phyloP scores from a whole-genome alignment of 192 early-diverging fungal genomes.

The Entophlyctis luteolus region DNA sequence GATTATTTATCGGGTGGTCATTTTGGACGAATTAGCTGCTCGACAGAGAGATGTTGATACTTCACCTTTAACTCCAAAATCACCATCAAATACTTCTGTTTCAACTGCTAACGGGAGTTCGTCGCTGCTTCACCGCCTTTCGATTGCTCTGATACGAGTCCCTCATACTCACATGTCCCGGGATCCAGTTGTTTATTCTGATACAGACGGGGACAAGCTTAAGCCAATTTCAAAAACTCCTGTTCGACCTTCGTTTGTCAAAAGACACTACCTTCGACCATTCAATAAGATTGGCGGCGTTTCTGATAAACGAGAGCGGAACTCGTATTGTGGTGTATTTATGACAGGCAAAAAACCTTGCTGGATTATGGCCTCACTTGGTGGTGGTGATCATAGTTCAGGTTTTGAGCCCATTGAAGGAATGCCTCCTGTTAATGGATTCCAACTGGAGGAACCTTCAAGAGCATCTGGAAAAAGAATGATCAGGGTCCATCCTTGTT shows the following conservation, averaged over 20 bases:
- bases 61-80: too few relatives aligned
- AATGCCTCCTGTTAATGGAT: slow-evolving; percentile 2
- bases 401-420: slow-evolving; percentile 33
- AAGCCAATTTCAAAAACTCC: slow-evolving; percentile 26
- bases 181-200: slow-evolving; percentile 37
- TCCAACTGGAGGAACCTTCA: slow-evolving; percentile 25
- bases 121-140: slow-evolving; percentile 49
- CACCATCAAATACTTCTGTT: slow-evolving; percentile 1
- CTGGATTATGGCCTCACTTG: slow-evolving; percentile 62
- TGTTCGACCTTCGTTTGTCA: slow-evolving; percentile 24
- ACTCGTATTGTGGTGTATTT: slow-evolving; percentile 66
- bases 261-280: slow-evolving; percentile 35
- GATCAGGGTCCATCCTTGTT: slow-evolving; percentile 69
- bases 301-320: neutral
- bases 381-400: neutral
- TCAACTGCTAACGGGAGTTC: neutral
- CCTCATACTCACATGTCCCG: slow-evolving; percentile 62
- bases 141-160: slow-evolving; percentile 63
- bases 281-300: slow-evolving; percentile 32
- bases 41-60: too few relatives aligned
- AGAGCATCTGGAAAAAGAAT: slow-evolving; percentile 48
- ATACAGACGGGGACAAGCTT: slow-evolving; percentile 44
- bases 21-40: slow-evolving; percentile 37
- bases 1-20: slow-evolving; percentile 66
- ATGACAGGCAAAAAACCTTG: slow-evolving; percentile 65